Evolutionary conservation across 441 rosid species (phyloP).

Genomic region (Pelargonium fulgidum): DNA sequence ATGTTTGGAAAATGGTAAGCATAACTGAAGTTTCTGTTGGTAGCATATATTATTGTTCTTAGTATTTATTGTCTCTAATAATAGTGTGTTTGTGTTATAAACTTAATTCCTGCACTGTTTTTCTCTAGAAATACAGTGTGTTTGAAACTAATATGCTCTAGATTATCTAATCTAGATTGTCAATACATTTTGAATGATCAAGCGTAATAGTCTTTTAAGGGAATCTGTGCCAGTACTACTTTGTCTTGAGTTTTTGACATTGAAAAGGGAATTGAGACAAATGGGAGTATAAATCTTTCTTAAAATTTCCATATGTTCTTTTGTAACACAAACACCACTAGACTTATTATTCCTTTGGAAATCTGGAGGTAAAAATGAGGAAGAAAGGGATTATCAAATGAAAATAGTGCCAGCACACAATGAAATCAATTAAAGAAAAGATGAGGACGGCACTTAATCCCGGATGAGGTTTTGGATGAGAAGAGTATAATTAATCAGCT

Average conservation of each 20-base stretch:
- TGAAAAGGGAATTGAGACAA: too few species aligned
- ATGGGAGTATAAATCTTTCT: too few species aligned
- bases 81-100: not conserved
- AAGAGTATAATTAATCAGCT: not conserved
- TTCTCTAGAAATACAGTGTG: not conserved
- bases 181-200: not conserved
- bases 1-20: slow-evolving; percentile 84
- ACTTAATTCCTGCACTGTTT: not conserved
- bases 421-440: not conserved
- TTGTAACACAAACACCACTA: too few species aligned
- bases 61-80: not conserved
- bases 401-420: too few species aligned
- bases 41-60: not conserved
- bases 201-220: not conserved
- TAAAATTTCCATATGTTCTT: too few species aligned
- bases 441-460: not conserved
- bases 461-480: not conserved
- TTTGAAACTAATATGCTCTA: not conserved
- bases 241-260: too few species aligned
- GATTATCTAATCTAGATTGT: not conserved
- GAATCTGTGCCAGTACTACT: too few species aligned
- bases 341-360: too few species aligned
- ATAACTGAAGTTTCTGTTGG: slow-evolving; percentile 8
- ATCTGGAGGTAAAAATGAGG: too few species aligned
- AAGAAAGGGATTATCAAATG: not conserved